Conservation (phyloP, 1,284 basidiomycete species). For the Cutaneotrichosporon dermatis region DNA sequence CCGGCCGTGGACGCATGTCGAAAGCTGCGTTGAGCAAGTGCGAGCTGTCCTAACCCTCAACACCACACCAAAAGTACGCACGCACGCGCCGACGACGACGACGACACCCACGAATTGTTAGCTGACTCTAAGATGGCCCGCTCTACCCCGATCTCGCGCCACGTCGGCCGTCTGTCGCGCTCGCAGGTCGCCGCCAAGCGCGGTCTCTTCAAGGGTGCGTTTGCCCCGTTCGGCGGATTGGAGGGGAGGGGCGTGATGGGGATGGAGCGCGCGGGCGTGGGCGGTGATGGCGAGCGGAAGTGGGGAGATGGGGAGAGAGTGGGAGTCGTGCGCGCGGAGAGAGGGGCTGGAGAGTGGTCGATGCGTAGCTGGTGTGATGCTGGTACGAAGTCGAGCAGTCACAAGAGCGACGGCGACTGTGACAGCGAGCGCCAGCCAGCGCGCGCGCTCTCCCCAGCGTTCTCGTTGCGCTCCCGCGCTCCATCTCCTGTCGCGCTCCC, state of each 20-base stretch:
- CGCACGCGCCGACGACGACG: slow-evolving; percentile 6
- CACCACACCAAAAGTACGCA: slow-evolving; percentile 18
- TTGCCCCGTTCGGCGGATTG: background rate
- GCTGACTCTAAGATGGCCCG: slow-evolving; percentile 70
- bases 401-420: too few relatives aligned
- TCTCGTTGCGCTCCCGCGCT: too few relatives aligned
- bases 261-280: too few relatives aligned
- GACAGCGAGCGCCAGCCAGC: too few relatives aligned
- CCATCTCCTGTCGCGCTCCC: background rate
- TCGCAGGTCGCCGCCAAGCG: slow-evolving; percentile 77
- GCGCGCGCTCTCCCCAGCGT: too few relatives aligned
- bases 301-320: background rate
- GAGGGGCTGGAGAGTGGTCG: background rate
- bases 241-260: background rate
- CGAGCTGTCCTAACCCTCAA: slow-evolving; percentile 16
- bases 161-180: slow-evolving; percentile 77
- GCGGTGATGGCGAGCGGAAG: background rate
- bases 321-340: background rate
- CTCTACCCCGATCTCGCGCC: slow-evolving; percentile 77
- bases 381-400: too few relatives aligned
- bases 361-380: too few relatives aligned
- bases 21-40: background rate
- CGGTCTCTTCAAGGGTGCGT: slow-evolving; percentile 56
- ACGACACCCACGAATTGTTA: background rate
- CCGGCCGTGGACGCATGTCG: background rate